Evolutionary conservation across 1,284 basidiomycete genomes (phyloP), one percentile per base, ranked within the genome.

Genomic region (Ceratobasidium sp.): DNA sequence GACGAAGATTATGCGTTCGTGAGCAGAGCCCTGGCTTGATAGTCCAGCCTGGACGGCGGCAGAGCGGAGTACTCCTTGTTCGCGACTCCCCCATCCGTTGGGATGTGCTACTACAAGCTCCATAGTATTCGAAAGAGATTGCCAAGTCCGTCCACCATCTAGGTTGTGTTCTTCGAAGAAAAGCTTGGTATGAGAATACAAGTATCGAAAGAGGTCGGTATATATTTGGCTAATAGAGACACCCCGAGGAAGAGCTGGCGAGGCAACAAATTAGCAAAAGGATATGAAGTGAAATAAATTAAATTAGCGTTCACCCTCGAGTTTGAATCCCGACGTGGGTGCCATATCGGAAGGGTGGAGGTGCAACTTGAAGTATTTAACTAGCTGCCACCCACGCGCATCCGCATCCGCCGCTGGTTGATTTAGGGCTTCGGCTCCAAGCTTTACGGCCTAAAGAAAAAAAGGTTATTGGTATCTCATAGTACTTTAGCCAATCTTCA

Each of bases 21-120:
- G 1, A 8, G 58, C 46, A 0, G 5, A 0, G 2, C 7, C 5
- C 26, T 2, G 1, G 11, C 26, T 59, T 0, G 49, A 21, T 5
- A 52, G 8, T 9, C 61, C 73, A 18, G 69, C 73, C 26, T 38
- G 5, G 26, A 62, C 38, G 11, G 69, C 70, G 1, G 70, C 73
- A 1, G 23, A 16, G 2, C 73, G 67, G 8, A 74, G 59, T 16
- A 74, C 47, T 6, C 38, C 49, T 64, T 74, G 73, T 55, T 74
- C 73, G 23, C 41, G 23, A 11, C 41, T 44, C 9, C 69, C 69
- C 73, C 73, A 74, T 11, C 69, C 73, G 30, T 74, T 74, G 0
- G 73, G 73, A 46, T 74, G 69, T 0, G 73, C 69, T 0, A 74
- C 57, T 0, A 74, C 32, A 0, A 74, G 21, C 1, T 74, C 49